These are phyloP conservation scores for Dalbergia cultrata DNA, from an alignment of 306 rosid genomes.

Conservation along the genomic window DNA sequence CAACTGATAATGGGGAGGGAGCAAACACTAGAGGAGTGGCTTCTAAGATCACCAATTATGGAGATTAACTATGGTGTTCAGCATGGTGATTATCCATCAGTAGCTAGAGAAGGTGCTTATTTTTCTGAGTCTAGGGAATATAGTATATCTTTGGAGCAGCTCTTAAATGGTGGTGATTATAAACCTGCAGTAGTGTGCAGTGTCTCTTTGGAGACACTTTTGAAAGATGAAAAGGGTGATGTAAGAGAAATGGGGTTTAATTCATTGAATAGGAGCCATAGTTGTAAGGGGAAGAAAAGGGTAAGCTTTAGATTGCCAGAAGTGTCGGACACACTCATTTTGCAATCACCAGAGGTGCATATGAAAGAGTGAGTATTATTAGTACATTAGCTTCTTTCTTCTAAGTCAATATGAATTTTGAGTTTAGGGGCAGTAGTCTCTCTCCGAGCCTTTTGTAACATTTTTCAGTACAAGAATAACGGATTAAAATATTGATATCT, in stretches of 20 bases:
- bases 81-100: conserved; percentile 47
- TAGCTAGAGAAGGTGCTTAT: neutral
- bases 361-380: conserved; percentile 8
- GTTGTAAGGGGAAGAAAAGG: conserved; percentile 53
- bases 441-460: neutral
- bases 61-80: conserved; percentile 6
- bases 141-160: conserved; percentile 47
- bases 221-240: conserved; percentile 44
- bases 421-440: neutral
- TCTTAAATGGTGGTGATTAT: conserved; percentile 16
- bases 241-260: conserved; percentile 46
- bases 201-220: conserved; percentile 43
- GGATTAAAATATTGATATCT: too few relatives aligned
- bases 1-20: conserved; percentile 32
- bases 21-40: conserved; percentile 50
- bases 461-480: too few relatives aligned
- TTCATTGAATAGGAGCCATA: conserved; percentile 44
- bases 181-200: conserved; percentile 1
- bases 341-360: conserved; percentile 44
- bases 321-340: conserved; percentile 61
- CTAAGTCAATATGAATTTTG: neutral
- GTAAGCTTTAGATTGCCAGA: conserved; percentile 60
- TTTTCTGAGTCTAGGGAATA: conserved; percentile 9
- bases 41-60: conserved; percentile 45
- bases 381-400: conserved; percentile 12